Conservation (phyloP, 2,329 filamentous ascomycete species). For the Beauveria rudraprayagi region DNA sequence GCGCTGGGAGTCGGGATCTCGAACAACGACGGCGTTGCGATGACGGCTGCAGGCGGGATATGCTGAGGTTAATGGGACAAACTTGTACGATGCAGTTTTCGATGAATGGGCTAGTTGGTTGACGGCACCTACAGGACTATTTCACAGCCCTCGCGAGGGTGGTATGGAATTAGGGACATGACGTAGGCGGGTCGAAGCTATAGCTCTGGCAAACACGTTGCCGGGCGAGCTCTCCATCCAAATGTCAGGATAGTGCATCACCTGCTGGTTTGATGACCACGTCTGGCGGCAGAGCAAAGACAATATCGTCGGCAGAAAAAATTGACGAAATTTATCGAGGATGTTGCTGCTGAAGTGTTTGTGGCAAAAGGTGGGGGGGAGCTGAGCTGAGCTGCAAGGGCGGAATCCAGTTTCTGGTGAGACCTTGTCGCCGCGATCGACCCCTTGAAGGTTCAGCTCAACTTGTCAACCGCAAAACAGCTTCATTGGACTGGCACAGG, state of each 20-base stretch:
- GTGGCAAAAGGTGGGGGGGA: constrained; percentile 8
- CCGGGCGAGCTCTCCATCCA: not conserved
- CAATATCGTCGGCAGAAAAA: not conserved
- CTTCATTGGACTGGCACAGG: not conserved
- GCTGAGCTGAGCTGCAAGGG: not conserved
- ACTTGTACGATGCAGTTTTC: not conserved
- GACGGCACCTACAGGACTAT: constrained; percentile 63
- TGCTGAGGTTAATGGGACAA: not conserved
- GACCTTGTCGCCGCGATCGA: not conserved
- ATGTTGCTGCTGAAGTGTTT: not conserved
- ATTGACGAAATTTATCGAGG: not conserved
- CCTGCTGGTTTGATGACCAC: not conserved
- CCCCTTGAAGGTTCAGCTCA: not conserved
- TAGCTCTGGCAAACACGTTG: not conserved
- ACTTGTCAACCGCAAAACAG: not conserved
- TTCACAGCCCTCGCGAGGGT: constrained; percentile 63
- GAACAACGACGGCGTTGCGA: constrained; percentile 85
- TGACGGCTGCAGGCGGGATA: constrained; percentile 57
- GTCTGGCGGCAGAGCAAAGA: not conserved
- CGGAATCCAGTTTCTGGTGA: not conserved
- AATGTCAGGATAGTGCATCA: not conserved
- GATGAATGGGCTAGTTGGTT: not conserved
- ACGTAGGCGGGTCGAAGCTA: constrained; percentile 8
- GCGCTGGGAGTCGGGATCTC: constrained; percentile 75
- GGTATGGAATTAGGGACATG: constrained; percentile 70